Evolutionary conservation across 345 rosid species (phyloP), one percentile per base, ranked within the genome.

Genomic region (Eutrema heterophyllum): DNA sequence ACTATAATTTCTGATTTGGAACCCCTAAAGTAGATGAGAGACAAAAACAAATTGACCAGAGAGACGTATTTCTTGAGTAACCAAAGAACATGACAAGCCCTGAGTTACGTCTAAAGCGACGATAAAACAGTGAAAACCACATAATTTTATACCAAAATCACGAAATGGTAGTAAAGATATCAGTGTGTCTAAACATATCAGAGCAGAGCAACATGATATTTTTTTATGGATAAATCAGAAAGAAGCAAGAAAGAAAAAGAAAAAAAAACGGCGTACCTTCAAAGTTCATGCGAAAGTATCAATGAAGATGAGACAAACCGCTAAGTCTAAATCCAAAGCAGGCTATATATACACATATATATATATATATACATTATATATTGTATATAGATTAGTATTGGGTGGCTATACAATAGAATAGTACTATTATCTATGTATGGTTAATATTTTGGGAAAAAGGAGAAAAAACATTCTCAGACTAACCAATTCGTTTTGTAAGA

Each of bases 301-400:
- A 51, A 30, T 30, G 62, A 62, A 61, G 44, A 50, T 27, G 51
- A 27, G 68, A 60, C 43, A 71, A 41, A 72, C 70, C 55, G 39
- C 38, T 14, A 53, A 52, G 67, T 52, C 76, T 63, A 72, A 62
- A 41, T 30, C 62, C 33, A 61, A n/a, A 26, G 21, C 32, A 50
- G 0, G 56, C 43, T 30, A 60, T 49, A 29, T 70, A 46, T 36
- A 40, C 0, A 61, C 36, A 6, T 2, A 65, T 0, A 35, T 4
- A 39, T 26, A 52, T 15, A 52, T 26, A 51, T 26, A 51, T 0
- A 49, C 1, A 9, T 36, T 14, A 36, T 9, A 38, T 38, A 26
- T 21, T 66, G 59, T 50, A 15, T 60, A 6, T 62, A 72, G 62
- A 72, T 72, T 32, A 41, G 75, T 62, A 62, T 72, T 62, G 76